Evolutionary conservation across 805 yeast genomes (phyloP).

Genomic region (Debaryomyces tyrocola): DNA sequence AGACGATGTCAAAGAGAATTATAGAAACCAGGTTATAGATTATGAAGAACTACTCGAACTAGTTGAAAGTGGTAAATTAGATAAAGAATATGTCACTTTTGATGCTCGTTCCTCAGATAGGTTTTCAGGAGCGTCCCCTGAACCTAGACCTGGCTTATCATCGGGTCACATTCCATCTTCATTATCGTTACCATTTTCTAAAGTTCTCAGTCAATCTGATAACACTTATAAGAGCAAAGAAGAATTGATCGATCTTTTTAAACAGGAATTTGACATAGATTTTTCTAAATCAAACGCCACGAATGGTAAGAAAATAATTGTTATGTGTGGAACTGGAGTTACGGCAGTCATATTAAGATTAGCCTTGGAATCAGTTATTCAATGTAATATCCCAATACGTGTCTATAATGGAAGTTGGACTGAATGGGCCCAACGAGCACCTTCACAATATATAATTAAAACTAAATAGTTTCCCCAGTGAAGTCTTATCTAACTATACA

Average conservation of each 20-base stretch:
- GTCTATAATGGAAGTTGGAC: slow-evolving; percentile 82
- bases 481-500: not conserved
- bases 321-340: slow-evolving; percentile 96
- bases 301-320: slow-evolving; percentile 64
- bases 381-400: slow-evolving; percentile 35
- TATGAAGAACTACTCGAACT: slow-evolving; percentile 67
- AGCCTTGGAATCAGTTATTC: slow-evolving; percentile 50
- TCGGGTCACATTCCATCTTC: slow-evolving; percentile 91
- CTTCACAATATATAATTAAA: slow-evolving; percentile 51
- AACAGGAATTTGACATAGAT: slow-evolving; percentile 29
- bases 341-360: slow-evolving; percentile 85
- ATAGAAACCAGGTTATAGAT: slow-evolving; percentile 51
- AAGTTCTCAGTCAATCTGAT: slow-evolving; percentile 48
- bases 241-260: slow-evolving; percentile 49
- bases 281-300: slow-evolving; percentile 28
- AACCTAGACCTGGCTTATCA: slow-evolving; percentile 84
- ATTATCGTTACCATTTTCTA: slow-evolving; percentile 69
- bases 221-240: slow-evolving; percentile 48
- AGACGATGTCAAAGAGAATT: slow-evolving; percentile 31
- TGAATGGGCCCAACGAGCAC: slow-evolving; percentile 82
- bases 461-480: slow-evolving; percentile 3
- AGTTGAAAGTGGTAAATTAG: slow-evolving; percentile 48
- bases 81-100: slow-evolving; percentile 51
- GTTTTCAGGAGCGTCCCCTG: slow-evolving; percentile 78
- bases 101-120: slow-evolving; percentile 84